Conservation (phyloP, 139 green algal genomes). For the Gonium pectorale region DNA sequence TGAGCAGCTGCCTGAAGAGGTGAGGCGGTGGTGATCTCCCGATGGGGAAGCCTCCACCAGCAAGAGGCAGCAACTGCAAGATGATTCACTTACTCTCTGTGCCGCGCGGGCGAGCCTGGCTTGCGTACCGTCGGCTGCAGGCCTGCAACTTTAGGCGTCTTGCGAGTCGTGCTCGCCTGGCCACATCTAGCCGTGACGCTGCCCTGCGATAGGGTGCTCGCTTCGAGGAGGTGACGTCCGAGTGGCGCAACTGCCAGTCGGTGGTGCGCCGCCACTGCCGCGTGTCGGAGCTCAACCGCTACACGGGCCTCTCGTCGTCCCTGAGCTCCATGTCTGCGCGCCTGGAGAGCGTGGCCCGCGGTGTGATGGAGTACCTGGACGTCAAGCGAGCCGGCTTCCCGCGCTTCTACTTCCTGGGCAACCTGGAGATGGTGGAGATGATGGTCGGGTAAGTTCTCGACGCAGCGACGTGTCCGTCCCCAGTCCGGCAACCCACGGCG, state of each 20-base stretch:
- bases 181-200: not conserved
- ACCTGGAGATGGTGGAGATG: constrained; percentile 70
- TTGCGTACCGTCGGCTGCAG: too few relatives aligned
- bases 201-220: not conserved
- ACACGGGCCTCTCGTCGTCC: constrained; percentile 26
- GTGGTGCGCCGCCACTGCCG: constrained; percentile 29
- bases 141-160: too few relatives aligned
- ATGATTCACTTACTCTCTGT: too few relatives aligned
- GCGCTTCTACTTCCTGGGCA: constrained; percentile 85
- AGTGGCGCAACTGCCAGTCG: constrained; percentile 27
- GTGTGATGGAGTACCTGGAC: constrained; percentile 81
- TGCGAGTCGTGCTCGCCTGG: too few relatives aligned
- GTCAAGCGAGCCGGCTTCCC: constrained; percentile 81
- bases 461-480: too few relatives aligned
- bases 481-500: too few relatives aligned
- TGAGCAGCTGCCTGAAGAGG: constrained; percentile 58
- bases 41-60: too few relatives aligned
- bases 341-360: constrained; percentile 59
- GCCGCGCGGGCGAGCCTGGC: too few relatives aligned
- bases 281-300: constrained; percentile 46
- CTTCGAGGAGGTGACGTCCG: constrained; percentile 50
- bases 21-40: too few relatives aligned
- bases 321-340: constrained; percentile 8
- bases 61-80: too few relatives aligned
- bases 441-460: constrained; percentile 55